Percentiles rank a stretch among this genome's conserved stretches.
These are phyloP conservation scores for Plasmopara muralis DNA, from an alignment of 352 stramenopile genomes.

Conservation along the genomic window DNA sequence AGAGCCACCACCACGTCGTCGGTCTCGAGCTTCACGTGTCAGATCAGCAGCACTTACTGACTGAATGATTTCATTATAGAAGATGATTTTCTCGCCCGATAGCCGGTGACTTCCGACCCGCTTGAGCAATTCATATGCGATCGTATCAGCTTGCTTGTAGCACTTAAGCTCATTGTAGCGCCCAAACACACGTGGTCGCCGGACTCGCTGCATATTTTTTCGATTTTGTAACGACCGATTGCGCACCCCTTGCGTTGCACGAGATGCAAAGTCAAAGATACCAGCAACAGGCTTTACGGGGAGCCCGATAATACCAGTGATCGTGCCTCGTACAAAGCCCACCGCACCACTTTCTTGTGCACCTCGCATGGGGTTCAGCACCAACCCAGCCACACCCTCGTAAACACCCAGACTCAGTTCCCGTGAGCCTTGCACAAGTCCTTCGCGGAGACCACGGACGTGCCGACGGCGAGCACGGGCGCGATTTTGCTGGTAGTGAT, in stretches of 20 bases:
- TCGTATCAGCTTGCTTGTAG: conserved; percentile 85
- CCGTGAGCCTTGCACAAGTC: conserved; percentile 76
- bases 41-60: conserved; percentile 64
- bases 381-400: conserved; percentile 74
- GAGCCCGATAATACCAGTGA: conserved; percentile 83
- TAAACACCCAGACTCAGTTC: conserved; percentile 81
- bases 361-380: conserved; percentile 78
- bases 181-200: conserved; percentile 78
- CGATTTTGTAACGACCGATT: conserved; percentile 79
- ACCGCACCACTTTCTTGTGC: conserved; percentile 72
- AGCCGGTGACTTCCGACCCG: conserved; percentile 60
- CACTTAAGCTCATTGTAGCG: conserved; percentile 86
- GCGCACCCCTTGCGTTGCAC: conserved; percentile 76
- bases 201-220: conserved; percentile 70
- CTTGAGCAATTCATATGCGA: conserved; percentile 80
- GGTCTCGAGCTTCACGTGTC: conserved; percentile 65
- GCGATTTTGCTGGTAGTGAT: conserved; percentile 83
- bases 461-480: conserved; percentile 69
- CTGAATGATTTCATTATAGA: conserved; percentile 84
- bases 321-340: conserved; percentile 79
- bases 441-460: conserved; percentile 72
- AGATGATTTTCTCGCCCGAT: conserved; percentile 82
- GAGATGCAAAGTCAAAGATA: conserved; percentile 87
- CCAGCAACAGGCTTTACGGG: conserved; percentile 82
- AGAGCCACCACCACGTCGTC: conserved; percentile 25